Base-by-base conservation (phyloP, 108 stramenopile species). In the Skeletonema tropicum region DNA sequence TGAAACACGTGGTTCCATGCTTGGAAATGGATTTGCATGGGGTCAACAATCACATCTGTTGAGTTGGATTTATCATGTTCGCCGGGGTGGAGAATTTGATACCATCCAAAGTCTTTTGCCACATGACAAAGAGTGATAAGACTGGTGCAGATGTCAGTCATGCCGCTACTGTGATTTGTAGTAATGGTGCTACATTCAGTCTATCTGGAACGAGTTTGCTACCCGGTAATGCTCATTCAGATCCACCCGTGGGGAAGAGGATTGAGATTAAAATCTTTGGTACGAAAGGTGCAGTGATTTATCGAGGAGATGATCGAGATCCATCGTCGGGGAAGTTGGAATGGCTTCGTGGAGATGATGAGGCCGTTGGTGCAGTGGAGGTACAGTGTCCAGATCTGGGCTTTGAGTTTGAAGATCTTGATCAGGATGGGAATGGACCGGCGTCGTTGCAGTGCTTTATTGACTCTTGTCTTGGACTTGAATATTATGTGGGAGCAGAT, bases 21-120 rank as follows among this genome's bases (percentile, higher is more conserved):
- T 89, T 10, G 91, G 91, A 0, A 92, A 92, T 80, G 91, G 91
- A 14, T 89, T 92, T 79, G 85, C 77, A 6, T 90, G 89, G 89
- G 91, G 89, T 12, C 91, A 92, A 42, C 70, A 74, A 23, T 82
- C 79, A 13, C 91, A 92, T 86, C 19, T 87, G 0, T 52, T 92
- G 46, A 88, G 86, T 31, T 92, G 89, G 84, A 69, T 92, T 15
- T 85, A 78, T 57, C 84, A 89, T 46, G 88, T 87, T 14, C n/a
- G 57, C 67, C 5, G 73, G 68, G 13, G 71, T 75, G 42, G 68
- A 71, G 7, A 57, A 49, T 58, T 49, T 89, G 31, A 38, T 74
- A 26, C 90, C 90, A 11, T 25, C 57, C 6, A 36, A 71, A 6
- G 90, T 89, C 2, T 86, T 55, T 68, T 87, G 86, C 63, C 55